These are phyloP conservation scores for Apophysomyces ossiformis DNA, from an alignment of 371 early-diverging fungal genomes.

Conservation along the genomic window DNA sequence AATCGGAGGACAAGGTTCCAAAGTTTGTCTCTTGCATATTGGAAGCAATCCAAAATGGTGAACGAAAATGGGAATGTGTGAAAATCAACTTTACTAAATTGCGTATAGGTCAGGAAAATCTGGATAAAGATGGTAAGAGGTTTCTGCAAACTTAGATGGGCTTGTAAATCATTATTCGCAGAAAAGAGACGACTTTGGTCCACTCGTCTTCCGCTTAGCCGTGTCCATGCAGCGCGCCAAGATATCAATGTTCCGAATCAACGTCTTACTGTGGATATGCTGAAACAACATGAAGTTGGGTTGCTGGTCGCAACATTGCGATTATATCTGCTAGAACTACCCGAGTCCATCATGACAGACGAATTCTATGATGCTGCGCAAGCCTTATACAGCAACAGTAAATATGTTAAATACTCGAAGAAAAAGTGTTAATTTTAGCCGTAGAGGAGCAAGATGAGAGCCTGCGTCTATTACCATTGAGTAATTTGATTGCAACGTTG, in stretches of 20 bases:
- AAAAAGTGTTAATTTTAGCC: background rate
- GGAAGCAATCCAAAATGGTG: slow-evolving; percentile 34
- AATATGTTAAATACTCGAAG: slow-evolving; percentile 15
- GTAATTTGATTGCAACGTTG: slow-evolving; percentile 61
- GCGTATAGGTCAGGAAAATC: slow-evolving; percentile 14
- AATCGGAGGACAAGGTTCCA: slow-evolving; percentile 62
- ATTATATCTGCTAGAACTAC: slow-evolving; percentile 73
- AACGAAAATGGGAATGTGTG: background rate
- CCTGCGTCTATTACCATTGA: slow-evolving; percentile 49
- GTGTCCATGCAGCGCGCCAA: slow-evolving; percentile 67
- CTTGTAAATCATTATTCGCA: background rate
- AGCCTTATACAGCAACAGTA: slow-evolving; percentile 63
- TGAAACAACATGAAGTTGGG: slow-evolving; percentile 60
- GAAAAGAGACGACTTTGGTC: slow-evolving; percentile 62
- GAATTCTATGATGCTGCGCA: slow-evolving; percentile 77
- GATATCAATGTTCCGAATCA: slow-evolving; percentile 61
- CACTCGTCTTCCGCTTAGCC: slow-evolving; percentile 57
- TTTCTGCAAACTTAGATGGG: background rate
- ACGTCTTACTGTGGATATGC: slow-evolving; percentile 52
- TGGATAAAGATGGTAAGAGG: slow-evolving; percentile 17
- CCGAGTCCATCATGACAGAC: slow-evolving; percentile 68
- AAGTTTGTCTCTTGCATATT: slow-evolving; percentile 54
- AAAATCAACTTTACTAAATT: background rate
- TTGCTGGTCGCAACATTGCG: slow-evolving; percentile 69
- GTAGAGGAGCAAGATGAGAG: slow-evolving; percentile 50